Conservation (phyloP, 192 early-diverging fungal species). For the Coemansia sp. region DNA sequence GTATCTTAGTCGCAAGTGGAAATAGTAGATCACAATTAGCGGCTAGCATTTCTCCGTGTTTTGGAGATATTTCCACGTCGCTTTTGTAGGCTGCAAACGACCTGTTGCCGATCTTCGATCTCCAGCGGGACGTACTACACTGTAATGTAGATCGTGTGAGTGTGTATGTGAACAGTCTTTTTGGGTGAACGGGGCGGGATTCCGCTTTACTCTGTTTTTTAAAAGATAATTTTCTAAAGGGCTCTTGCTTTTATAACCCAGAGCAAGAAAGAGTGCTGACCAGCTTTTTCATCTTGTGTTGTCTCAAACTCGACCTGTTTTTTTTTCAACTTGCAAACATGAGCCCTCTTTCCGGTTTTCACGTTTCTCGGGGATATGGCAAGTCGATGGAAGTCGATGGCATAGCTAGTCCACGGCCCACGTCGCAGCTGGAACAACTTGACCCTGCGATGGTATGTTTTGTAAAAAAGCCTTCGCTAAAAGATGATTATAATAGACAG, state of each 20-base stretch:
- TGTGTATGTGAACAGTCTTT: not conserved
- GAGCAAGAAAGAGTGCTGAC: not conserved
- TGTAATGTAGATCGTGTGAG: not conserved
- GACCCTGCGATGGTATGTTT: not conserved
- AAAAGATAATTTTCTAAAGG: not conserved
- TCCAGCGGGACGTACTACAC: not conserved
- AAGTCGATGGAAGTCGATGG: not conserved
- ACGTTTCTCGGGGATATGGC: not conserved
- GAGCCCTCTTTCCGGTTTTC: not conserved
- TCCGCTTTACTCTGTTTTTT: not conserved
- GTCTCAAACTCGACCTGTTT: not conserved
- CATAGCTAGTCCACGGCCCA: not conserved
- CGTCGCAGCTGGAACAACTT: not conserved
- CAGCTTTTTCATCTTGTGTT: not conserved
- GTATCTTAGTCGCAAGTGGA: not conserved
- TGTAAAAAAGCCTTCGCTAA: not conserved
- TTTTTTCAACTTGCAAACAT: not conserved
- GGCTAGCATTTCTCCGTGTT: not conserved
- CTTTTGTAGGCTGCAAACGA: not conserved
- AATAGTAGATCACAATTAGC: not conserved
- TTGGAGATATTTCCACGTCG: conserved; percentile 3
- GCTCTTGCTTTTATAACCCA: not conserved
- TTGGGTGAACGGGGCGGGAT: not conserved
- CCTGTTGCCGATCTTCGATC: not conserved
- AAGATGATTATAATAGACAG: not conserved